Percentiles rank a stretch among this genome's conserved stretches.
Evolutionary conservation across 2,329 filamentous ascomycete species (phyloP).

Genomic region (Bretziella fagacearum): DNA sequence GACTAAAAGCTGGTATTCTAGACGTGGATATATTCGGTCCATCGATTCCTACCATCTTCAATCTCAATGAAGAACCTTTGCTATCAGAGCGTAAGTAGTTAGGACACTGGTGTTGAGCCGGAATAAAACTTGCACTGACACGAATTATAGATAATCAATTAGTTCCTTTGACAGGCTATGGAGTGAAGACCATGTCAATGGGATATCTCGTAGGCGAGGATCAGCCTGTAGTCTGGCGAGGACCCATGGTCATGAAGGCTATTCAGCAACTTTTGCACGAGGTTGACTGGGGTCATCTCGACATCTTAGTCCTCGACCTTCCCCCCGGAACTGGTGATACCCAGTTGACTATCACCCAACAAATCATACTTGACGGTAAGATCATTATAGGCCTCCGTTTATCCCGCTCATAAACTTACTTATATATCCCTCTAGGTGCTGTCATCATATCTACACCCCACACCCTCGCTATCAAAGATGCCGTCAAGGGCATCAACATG

Average conservation of each 20-base stretch:
- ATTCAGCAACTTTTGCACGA: constrained; percentile 89
- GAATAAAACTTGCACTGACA: background rate
- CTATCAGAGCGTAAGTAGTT: constrained; percentile 44
- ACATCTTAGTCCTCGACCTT: constrained; percentile 76
- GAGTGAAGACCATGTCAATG: constrained; percentile 97
- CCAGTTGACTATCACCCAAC: constrained; percentile 91
- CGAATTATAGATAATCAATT: constrained; percentile 51
- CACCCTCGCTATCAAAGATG: constrained; percentile 80
- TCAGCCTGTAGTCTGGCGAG: constrained; percentile 83
- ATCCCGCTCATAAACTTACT: background rate
- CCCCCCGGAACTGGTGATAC: constrained; percentile 92
- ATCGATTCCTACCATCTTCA: constrained; percentile 77
- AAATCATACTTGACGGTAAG: constrained; percentile 66
- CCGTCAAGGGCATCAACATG: constrained; percentile 81
- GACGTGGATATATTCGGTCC: constrained; percentile 96
- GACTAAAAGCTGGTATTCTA: constrained; percentile 69
- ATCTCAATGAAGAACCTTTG: constrained; percentile 62
- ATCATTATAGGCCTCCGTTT: constrained; percentile 18
- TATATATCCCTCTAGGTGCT: constrained; percentile 34
- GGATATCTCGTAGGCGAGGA: constrained; percentile 71
- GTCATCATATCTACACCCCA: constrained; percentile 89
- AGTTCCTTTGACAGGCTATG: constrained; percentile 80
- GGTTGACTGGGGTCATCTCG: constrained; percentile 81
- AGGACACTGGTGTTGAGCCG: too few relatives aligned
- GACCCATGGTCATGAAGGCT: constrained; percentile 94